phyloP scores from a whole-genome alignment of 2,329 filamentous ascomycete species.

The Fusarium stilboides region DNA sequence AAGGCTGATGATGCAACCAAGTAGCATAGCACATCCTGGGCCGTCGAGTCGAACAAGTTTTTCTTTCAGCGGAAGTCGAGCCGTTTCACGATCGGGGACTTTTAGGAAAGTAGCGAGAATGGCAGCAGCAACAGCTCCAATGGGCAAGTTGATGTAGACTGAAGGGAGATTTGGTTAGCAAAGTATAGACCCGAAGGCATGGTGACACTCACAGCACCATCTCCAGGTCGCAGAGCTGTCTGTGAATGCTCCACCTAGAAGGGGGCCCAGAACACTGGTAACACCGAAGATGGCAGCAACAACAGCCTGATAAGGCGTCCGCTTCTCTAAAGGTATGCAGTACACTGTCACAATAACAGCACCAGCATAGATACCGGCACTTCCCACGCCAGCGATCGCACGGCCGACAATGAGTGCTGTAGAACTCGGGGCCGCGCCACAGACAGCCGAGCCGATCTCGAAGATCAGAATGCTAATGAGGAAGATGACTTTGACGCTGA shows the following conservation, averaged over 20 bases:
- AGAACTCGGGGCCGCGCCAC: slow-evolving; percentile 46
- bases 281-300: slow-evolving; percentile 49
- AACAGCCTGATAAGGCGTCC: slow-evolving; percentile 47
- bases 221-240: slow-evolving; percentile 26
- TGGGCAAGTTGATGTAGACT: slow-evolving; percentile 17
- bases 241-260: slow-evolving; percentile 50
- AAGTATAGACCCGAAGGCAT: background rate
- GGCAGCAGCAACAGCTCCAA: slow-evolving; percentile 7
- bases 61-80: slow-evolving; percentile 12
- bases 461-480: slow-evolving; percentile 63
- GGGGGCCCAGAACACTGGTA: slow-evolving; percentile 48
- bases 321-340: slow-evolving; percentile 54
- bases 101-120: slow-evolving; percentile 10
- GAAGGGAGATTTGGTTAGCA: background rate
- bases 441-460: slow-evolving; percentile 66
- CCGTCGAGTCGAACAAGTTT: slow-evolving; percentile 26
- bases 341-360: slow-evolving; percentile 12
- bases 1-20: slow-evolving; percentile 14
- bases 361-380: slow-evolving; percentile 51
- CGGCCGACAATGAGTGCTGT: slow-evolving; percentile 47
- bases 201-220: slow-evolving; percentile 6
- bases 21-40: slow-evolving; percentile 13
- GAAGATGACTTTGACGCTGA: slow-evolving; percentile 56
- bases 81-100: slow-evolving; percentile 10
- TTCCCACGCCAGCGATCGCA: slow-evolving; percentile 64